Evolutionary conservation across 2,329 filamentous ascomycete genomes (phyloP).

Genomic region (Stachybotrys chartarum): DNA sequence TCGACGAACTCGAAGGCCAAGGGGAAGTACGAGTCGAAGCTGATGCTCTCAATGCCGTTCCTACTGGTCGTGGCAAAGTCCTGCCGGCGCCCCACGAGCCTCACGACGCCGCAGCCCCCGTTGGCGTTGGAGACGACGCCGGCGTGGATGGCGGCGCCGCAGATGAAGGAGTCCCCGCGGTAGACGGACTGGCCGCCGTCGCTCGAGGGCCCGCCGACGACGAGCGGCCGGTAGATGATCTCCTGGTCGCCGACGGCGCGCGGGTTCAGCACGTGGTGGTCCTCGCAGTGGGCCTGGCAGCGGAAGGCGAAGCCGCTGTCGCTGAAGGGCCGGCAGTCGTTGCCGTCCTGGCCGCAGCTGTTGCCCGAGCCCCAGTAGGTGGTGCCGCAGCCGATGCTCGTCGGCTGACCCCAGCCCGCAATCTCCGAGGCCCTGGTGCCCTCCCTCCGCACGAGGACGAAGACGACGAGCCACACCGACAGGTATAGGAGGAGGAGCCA

Average conservation of each 20-base stretch:
- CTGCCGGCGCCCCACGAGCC: conserved; percentile 60
- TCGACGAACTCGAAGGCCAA: conserved; percentile 72
- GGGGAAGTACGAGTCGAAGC: conserved; percentile 85
- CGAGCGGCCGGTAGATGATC: conserved; percentile 55
- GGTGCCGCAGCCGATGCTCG: conserved; percentile 57
- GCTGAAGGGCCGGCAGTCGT: conserved; percentile 67
- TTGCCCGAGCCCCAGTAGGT: conserved; percentile 68
- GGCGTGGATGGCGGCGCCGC: conserved; percentile 75
- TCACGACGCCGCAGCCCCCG: conserved; percentile 78
- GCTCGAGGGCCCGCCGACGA: conserved; percentile 57
- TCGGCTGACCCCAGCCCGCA: conserved; percentile 58
- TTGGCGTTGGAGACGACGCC: conserved; percentile 64
- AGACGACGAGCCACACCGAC: conserved; percentile 61
- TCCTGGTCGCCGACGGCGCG: conserved; percentile 67
- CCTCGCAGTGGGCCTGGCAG: conserved; percentile 66
- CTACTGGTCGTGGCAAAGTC: conserved; percentile 56
- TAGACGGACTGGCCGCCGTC: conserved; percentile 52
- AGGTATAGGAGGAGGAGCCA: conserved; percentile 53
- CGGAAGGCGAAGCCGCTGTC: conserved; percentile 65
- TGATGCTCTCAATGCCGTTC: conserved; percentile 70
- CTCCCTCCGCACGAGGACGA: conserved; percentile 59
- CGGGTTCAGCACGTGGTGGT: conserved; percentile 59
- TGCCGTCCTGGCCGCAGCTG: conserved; percentile 66
- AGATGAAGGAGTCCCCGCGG: conserved; percentile 84
- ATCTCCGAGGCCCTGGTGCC: conserved; percentile 55